Evolutionary conservation across 2,329 filamentous ascomycete genomes (phyloP), one percentile per base, ranked within the genome.

Genomic region (Blastomyces silverae): DNA sequence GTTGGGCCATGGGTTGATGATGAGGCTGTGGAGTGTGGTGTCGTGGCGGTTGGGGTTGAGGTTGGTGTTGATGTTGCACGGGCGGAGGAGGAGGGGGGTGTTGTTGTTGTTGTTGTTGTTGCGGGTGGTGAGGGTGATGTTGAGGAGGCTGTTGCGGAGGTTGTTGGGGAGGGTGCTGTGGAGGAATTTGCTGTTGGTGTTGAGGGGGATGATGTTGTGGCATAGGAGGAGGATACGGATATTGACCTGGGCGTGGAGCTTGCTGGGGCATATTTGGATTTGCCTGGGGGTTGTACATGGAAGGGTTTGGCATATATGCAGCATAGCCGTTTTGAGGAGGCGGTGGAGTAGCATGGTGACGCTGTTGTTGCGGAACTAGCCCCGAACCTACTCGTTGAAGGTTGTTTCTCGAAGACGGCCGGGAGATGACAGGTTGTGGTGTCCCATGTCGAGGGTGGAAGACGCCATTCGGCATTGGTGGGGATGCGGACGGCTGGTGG

Each of bases 401-500:
- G 70, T 91, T 89, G 74, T 91, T 92, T 70, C 92, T 84, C 8
- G 92, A 97, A 7, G 86, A 85, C 1, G 91, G 90, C 60, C 90
- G 84, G 31, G 92, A 95, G 64, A 85, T 84, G 70, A 85, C 84
- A 4, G 91, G 89, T 73, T 96, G 90, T 20, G 92, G 92, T 7
- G 92, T 96, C 67, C 90, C 88, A 64, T 89, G 87, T 68, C 92
- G 86, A 65, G 85, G 84, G 68, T 86, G 85, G 71, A 88, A 91
- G 31, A 88, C 84, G 68, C 88, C 88, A 73, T 92, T 95, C 62
- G 85, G 84, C 69, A 97, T 90, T 2, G 93, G 93, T 65, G 93
- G 93, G 31, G 93, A 97, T 42, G 88, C 90, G 31, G 91, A 95
- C 13, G 91, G 89, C 25, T 91, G 92, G 71, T 94, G 89, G 73